Base-by-base conservation (phyloP, 2,329 filamentous ascomycete species). In the Cordyceps pruinosa region DNA sequence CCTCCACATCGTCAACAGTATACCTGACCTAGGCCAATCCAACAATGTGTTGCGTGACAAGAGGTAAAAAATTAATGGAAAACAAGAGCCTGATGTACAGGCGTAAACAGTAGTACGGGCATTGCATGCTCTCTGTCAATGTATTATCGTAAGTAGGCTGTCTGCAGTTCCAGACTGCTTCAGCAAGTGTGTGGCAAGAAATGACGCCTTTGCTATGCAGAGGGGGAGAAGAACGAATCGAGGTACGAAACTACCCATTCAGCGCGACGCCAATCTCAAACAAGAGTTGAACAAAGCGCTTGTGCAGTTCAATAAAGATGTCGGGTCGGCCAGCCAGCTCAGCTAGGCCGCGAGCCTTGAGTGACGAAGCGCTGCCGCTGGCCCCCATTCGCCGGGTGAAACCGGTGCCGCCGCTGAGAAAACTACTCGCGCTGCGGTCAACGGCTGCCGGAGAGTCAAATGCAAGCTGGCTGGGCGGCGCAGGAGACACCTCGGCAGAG, bases 271-370 rank as follows among this genome's bases (percentile, higher is more conserved):
- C 78, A 28, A 84, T 73, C 67, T 86, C 82, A 17, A 85, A 74
- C 53, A 87, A 71, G 41, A 88, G 72, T 65, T 79, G 77, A 26
- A 87, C 85, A 65, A 88, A 88, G 61, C 78, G 77, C 39, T 77
- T 73, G 67, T 88, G 85, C 59, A 88, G 70, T 71, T 86, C 80
- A 57, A 87, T 81, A 62, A 88, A 88, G 64, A 88, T 85, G 65
- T 87, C 84, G 5, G 85, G 83, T 63, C 83, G 73, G 21, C 85
- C 85, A 28, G 86, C 82, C 41, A 88, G 73, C 69, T 88, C 85
- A 0, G 85, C 82, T 49, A 88, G 71, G 3, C 85, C 84, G 41
- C 82, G 78, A 39, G 83, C 77, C 62, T 80, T 83, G 42, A 80
- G 74, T 23, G 78, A 75, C 30, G 82, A 77, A 32, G 79, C 80